phyloP scores from a whole-genome alignment of 805 yeast species.

The Nakazawaea anatomiae region DNA sequence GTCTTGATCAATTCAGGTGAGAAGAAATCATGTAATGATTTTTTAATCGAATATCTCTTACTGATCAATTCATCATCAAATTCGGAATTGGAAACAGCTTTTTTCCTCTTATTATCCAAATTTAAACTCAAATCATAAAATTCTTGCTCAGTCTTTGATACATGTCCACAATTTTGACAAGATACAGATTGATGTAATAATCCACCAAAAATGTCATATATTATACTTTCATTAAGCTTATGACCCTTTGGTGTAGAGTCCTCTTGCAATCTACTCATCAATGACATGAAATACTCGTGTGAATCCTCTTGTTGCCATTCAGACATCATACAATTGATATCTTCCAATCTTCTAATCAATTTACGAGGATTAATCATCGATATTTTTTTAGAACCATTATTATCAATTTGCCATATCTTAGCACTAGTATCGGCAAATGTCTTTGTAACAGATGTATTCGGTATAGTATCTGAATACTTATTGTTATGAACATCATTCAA shows the following conservation, averaged over 20 bases:
- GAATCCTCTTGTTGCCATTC: slow-evolving; percentile 98
- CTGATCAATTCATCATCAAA: slow-evolving; percentile 2
- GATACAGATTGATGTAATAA: slow-evolving; percentile 76
- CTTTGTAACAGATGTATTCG: slow-evolving; percentile 55
- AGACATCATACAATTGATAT: slow-evolving; percentile 92
- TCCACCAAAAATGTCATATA: slow-evolving; percentile 95
- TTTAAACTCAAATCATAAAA: slow-evolving; percentile 89
- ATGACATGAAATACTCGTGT: slow-evolving; percentile 93
- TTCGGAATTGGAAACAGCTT: slow-evolving; percentile 1
- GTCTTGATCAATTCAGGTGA: slow-evolving; percentile 70
- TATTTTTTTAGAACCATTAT: slow-evolving; percentile 26
- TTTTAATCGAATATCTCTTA: slow-evolving; percentile 58
- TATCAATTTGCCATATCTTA: slow-evolving; percentile 63
- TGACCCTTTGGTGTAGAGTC: slow-evolving; percentile 89
- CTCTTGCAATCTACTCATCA: slow-evolving; percentile 82
- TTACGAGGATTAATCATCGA: slow-evolving; percentile 69
- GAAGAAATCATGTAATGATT: slow-evolving; percentile 76
- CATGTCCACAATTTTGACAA: slow-evolving; percentile 76
- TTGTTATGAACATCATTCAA: slow-evolving; percentile 57
- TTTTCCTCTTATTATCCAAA: slow-evolving; percentile 47
- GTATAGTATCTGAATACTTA: slow-evolving; percentile 39
- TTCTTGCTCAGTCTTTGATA: slow-evolving; percentile 86
- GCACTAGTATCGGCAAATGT: slow-evolving; percentile 62
- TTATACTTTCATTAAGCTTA: slow-evolving; percentile 71
- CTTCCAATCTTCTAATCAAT: slow-evolving; percentile 64